phyloP scores from a whole-genome alignment of 768 basidiomycete species.

The Mycena venus region DNA sequence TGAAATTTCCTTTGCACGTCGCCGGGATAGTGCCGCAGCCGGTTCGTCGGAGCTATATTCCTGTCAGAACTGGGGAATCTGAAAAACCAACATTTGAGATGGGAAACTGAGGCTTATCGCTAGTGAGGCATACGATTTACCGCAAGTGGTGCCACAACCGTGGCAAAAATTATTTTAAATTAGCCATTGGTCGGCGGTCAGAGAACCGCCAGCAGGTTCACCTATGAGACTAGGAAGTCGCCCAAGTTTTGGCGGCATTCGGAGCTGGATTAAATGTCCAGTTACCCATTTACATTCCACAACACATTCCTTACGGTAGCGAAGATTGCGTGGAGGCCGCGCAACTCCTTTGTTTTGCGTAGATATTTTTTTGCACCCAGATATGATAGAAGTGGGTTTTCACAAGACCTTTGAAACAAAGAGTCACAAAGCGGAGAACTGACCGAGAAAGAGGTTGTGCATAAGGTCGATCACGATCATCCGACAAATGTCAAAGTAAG shows the following conservation, averaged over 20 bases:
- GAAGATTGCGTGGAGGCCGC: slow-evolving; percentile 14
- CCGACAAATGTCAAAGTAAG: slow-evolving; percentile 44
- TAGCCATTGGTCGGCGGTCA: slow-evolving; percentile 52
- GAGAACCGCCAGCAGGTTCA: slow-evolving; percentile 48
- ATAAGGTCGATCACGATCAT: slow-evolving; percentile 49
- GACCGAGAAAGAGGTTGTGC: slow-evolving; percentile 47
- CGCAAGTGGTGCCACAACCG: slow-evolving; percentile 43
- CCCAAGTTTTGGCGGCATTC: slow-evolving; percentile 10
- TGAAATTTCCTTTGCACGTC: background rate
- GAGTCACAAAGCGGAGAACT: background rate
- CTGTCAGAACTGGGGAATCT: slow-evolving; percentile 45
- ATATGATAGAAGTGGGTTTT: slow-evolving; percentile 38
- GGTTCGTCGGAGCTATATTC: slow-evolving; percentile 15
- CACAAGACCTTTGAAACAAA: slow-evolving; percentile 20
- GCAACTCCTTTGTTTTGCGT: slow-evolving; percentile 26
- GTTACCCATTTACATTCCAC: background rate
- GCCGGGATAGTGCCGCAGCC: background rate
- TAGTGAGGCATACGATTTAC: slow-evolving; percentile 34
- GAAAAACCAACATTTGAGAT: no score
- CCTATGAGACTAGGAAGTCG: slow-evolving; percentile 41
- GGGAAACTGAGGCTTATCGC: background rate
- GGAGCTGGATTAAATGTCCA: background rate
- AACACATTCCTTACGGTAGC: background rate
- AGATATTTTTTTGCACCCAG: slow-evolving; percentile 36
- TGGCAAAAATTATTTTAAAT: slow-evolving; percentile 41